Conservation (phyloP, 1,284 basidiomycete genomes). For the Hortiboletus rubellus region DNA sequence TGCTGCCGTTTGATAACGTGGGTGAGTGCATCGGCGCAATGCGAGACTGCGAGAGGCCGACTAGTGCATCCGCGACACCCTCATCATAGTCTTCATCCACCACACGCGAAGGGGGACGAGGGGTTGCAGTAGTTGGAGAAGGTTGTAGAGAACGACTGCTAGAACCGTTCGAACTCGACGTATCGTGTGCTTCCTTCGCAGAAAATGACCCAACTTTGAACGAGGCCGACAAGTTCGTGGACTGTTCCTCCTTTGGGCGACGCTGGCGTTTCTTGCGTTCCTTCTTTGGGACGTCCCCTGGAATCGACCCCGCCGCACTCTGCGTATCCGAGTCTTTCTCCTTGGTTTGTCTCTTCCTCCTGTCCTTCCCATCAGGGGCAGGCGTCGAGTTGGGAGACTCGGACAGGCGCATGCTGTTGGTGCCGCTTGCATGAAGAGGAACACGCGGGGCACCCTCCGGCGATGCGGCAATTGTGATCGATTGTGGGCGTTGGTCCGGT, state of each 20-base stretch:
- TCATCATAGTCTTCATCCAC: conserved; percentile 86
- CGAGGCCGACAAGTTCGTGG: conserved; percentile 27
- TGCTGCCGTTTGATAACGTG: conserved; percentile 52
- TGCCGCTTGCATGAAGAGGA: conserved; percentile 27
- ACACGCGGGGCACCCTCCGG: conserved; percentile 36
- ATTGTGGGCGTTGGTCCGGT: conserved; percentile 27
- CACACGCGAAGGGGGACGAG: conserved; percentile 58
- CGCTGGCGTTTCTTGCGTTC: conserved; percentile 42
- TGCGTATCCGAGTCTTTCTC: conserved; percentile 46
- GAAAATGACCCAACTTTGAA: conserved; percentile 42
- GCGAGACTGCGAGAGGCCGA: conserved; percentile 50
- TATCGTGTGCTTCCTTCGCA: conserved; percentile 54
- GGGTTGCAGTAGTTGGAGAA: conserved; percentile 61
- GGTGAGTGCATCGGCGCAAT: conserved; percentile 45
- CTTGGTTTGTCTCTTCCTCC: conserved; percentile 30
- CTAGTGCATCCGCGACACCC: conserved; percentile 69
- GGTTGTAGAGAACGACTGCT: conserved; percentile 62
- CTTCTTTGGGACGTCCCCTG: conserved; percentile 40
- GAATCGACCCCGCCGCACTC: conserved; percentile 28
- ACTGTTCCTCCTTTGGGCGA: conserved; percentile 40
- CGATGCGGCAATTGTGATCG: conserved; percentile 29
- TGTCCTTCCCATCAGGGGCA: conserved; percentile 33
- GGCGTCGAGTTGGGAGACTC: conserved; percentile 44
- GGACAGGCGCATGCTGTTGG: conserved; percentile 34
- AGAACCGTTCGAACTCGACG: conserved; percentile 60